Evolutionary conservation across 2,329 filamentous ascomycete genomes (phyloP), one percentile per base, ranked within the genome.

Genomic region (Didymella lethalis): DNA sequence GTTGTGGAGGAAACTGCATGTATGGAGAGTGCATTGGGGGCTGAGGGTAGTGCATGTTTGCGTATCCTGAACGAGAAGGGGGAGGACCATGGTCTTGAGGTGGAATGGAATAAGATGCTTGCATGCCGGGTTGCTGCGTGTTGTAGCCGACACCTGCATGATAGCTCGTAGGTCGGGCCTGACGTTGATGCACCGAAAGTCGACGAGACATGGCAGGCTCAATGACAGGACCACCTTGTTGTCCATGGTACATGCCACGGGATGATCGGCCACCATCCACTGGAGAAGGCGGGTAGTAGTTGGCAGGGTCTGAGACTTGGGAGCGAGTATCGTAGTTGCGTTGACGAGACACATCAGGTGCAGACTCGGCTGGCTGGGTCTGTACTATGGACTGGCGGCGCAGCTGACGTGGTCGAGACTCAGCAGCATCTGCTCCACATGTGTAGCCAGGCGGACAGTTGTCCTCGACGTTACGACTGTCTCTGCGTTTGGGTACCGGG

Each of bases 91-190:
- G 68, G 11, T 73, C 69, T 10, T 67, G 66, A 31, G 67, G 69
- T 18, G 67, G 65, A 28, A 57, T 64, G 1, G 64, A 66, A 41
- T 73, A 72, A 36, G 34, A 18, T 8, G 62, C 47, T 47, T 63
- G 64, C 64, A 69, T 72, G 54, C 64, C 67, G 11, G 45, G 26
- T 28, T 62, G 61, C 11, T 34, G 40, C 60, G 62, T 70, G 59
- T 68, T 70, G 40, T 56, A 54, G 2, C 50, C 8, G n/a, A 62
- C 57, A 5, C 71, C 73, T 11, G 64, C 69, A 45, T 72, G 66
- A 51, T 75, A 77, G 64, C 70, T 77, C 53, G 70, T 62, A 36
- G 75, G 76, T 7, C 75, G 73, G 1, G 54, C 16, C 8, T 61
- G 65, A 32, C 64, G 59, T 34, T 50, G 58, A 50, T 64, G 67